phyloP scores from a whole-genome alignment of 2,329 filamentous ascomycete genomes.

The Aureobasidium sp. region DNA sequence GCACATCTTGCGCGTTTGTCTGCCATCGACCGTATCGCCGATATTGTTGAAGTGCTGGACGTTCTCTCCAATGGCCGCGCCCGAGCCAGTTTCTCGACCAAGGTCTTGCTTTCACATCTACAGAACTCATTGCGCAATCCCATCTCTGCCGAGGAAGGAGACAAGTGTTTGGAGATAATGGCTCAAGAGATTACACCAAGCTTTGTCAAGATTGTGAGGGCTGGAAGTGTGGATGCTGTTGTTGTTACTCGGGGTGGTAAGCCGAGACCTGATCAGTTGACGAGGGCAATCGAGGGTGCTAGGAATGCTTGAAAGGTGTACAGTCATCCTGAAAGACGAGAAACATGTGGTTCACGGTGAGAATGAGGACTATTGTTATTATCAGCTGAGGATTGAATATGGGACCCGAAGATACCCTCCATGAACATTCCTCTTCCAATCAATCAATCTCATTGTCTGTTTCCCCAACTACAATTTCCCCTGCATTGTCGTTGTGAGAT shows the following conservation, averaged over 20 bases:
- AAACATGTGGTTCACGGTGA: too few relatives aligned
- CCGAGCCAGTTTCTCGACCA: conserved; percentile 37
- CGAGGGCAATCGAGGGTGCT: not conserved
- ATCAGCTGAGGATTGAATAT: too few relatives aligned
- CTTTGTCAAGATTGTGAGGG: conserved; percentile 33
- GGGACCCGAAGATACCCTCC: too few relatives aligned
- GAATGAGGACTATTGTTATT: too few relatives aligned
- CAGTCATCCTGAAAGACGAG: too few relatives aligned
- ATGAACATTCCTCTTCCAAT: too few relatives aligned
- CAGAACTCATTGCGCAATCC: conserved; percentile 39
- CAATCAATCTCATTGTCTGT: too few relatives aligned
- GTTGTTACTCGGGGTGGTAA: conserved; percentile 29
- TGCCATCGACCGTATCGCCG: conserved; percentile 39
- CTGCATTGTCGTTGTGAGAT: too few relatives aligned
- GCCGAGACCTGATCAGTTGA: conserved; percentile 12
- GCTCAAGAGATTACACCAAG: conserved; percentile 35
- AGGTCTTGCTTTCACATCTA: conserved; percentile 33
- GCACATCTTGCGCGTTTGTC: conserved; percentile 37
- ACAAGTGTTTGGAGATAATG: conserved; percentile 35
- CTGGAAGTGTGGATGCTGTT: conserved; percentile 34
- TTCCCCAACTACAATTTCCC: too few relatives aligned
- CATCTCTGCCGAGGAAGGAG: conserved; percentile 36
- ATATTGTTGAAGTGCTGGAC: conserved; percentile 35
- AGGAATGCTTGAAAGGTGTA: not conserved
- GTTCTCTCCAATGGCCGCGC: conserved; percentile 30